Conservation (phyloP, 2,329 filamentous ascomycete species). For the Ceratocystis eucalypticola region DNA sequence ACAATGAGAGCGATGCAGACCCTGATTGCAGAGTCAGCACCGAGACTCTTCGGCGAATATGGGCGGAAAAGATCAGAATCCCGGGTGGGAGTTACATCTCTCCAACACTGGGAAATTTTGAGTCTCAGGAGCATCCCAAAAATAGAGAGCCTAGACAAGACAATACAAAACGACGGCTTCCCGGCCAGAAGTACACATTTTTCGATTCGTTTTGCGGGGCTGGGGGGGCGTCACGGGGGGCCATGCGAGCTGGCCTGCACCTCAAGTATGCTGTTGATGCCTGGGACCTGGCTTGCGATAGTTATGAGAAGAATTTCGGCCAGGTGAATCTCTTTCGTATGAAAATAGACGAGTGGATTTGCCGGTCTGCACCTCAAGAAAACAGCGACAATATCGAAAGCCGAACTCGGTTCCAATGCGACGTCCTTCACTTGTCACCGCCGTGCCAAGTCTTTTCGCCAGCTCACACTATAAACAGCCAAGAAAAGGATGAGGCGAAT, state of each 20-base stretch:
- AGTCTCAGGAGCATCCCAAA: too few relatives aligned
- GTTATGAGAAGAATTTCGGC: conserved; percentile 47
- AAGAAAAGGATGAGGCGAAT: conserved; percentile 58
- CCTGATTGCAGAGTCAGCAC: conserved; percentile 25
- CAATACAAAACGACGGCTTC: conserved; percentile 9
- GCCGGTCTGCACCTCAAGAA: conserved; percentile 10
- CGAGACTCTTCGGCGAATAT: conserved; percentile 26
- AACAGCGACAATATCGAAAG: conserved; percentile 17
- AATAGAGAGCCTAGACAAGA: not conserved
- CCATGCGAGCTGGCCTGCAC: conserved; percentile 41
- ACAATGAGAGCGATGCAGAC: conserved; percentile 26
- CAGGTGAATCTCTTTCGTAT: conserved; percentile 35
- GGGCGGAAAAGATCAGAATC: conserved; percentile 21
- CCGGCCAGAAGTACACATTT: conserved; percentile 45
- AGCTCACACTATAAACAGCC: conserved; percentile 51
- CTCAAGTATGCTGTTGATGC: conserved; percentile 53
- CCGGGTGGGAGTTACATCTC: conserved; percentile 18
- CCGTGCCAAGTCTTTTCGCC: conserved; percentile 67
- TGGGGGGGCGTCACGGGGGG: conserved; percentile 57
- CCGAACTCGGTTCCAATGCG: conserved; percentile 31
- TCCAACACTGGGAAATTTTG: not conserved
- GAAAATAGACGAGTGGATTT: conserved; percentile 38
- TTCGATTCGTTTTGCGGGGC: conserved; percentile 62
- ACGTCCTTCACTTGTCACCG: conserved; percentile 61
- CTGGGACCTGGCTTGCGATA: conserved; percentile 39